Percentiles rank a stretch among this genome's conserved stretches.
These are phyloP conservation scores for Closterium sp. DNA, from an alignment of 139 green algal species.

Conservation along the genomic window DNA sequence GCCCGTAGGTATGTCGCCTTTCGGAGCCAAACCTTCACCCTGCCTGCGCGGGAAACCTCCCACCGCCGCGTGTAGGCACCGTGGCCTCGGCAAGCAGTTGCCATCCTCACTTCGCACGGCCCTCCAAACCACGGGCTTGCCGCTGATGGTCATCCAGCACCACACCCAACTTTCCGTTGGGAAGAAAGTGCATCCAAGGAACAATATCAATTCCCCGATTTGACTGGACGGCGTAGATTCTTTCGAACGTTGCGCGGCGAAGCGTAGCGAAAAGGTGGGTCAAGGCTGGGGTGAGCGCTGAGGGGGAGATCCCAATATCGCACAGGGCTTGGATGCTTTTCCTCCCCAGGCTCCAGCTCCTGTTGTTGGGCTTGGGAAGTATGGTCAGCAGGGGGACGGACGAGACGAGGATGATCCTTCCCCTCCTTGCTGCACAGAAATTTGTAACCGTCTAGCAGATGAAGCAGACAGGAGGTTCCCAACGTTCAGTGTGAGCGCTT, in stretches of 20 bases:
- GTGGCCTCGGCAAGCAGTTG: not conserved
- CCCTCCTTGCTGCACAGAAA: not conserved
- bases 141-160: not conserved
- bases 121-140: not conserved
- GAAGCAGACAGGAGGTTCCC: not conserved
- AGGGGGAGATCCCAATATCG: not conserved
- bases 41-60: not conserved
- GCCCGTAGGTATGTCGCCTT: not conserved
- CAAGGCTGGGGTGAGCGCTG: too few species aligned
- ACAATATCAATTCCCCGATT: not conserved
- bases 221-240: not conserved
- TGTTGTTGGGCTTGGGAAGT: not conserved
- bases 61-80: not conserved
- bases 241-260: not conserved
- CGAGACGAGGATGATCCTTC: not conserved
- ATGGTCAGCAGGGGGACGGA: not conserved
- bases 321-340: too few species aligned
- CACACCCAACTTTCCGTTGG: not conserved
- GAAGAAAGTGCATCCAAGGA: not conserved
- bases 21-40: not conserved
- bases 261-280: not conserved
- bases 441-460: not conserved
- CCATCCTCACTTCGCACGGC: not conserved
- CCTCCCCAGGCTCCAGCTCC: too few species aligned
- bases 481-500: not conserved